Evolutionary conservation across 1,284 basidiomycete genomes (phyloP), one percentile per base, ranked within the genome.

Genomic region (Puccinia novopanici): DNA sequence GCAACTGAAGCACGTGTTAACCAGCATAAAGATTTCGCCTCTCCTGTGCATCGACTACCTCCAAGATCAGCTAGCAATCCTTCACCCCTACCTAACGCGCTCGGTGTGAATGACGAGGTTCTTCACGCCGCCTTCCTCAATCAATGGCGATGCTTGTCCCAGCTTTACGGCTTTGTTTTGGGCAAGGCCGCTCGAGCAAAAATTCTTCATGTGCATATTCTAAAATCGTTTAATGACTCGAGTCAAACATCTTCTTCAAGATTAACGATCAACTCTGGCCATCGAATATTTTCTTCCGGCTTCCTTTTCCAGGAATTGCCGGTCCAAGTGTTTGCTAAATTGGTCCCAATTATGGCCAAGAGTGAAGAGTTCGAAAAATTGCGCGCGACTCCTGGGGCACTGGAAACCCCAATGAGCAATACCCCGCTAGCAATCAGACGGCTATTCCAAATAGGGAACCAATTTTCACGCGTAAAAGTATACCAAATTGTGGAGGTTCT

Each of bases 131-230:
- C 61, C n/a, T 80, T 80, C 27, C 48, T 55, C 40, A 74, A 67
- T 45, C 78, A 93, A 84, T 88, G 89, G 74, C 89, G 89, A 72
- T 91, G 91, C 0, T 83, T 91, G 22, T 88, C 89, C 8, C 92
- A 93, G 82, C 82, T 89, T 48, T 91, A 91, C 84, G 92, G 92
- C 19, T 92, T 89, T 84, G 88, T 91, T 65, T 87, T 89, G 30
- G 91, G 90, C 15, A 91, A 89, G 83, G 88, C 88, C 48, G 86
- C 89, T 12, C 89, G 92, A 57, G 89, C 89, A 15, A 89, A 89
- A 50, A 87, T 89, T 81, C 86, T 93, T 1, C 91, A 93, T 84
- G 85, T 91, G n/a, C 86, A 87, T 63, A 86, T 87, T 22, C 85
- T 91, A 45, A 84, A 86, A n/a, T 86, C 88, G 8, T 87, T 92